phyloP scores from a whole-genome alignment of 805 yeast species.

The Teunomyces stri region DNA sequence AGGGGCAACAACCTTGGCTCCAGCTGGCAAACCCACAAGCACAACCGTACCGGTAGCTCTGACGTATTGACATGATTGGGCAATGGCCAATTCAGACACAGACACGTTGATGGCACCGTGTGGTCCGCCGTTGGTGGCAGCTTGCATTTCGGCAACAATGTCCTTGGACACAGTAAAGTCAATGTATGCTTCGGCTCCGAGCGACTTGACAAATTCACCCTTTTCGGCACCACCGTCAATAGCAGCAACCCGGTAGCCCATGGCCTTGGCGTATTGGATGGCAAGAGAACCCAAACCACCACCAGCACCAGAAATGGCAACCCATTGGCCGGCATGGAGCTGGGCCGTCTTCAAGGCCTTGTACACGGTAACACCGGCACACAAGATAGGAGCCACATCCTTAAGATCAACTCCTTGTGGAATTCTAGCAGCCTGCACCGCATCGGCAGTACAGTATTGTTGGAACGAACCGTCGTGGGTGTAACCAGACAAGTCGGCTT shows the following conservation, averaged over 20 bases:
- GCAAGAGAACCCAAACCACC: conserved; percentile 81
- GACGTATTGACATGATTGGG: conserved; percentile 42
- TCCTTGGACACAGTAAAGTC: conserved; percentile 45
- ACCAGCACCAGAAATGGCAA: conserved; percentile 74
- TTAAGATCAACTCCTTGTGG: conserved; percentile 56
- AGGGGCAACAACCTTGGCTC: conserved; percentile 39
- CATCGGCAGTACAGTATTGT: conserved; percentile 64
- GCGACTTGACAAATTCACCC: conserved; percentile 34
- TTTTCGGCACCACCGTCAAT: conserved; percentile 76
- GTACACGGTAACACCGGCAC: conserved; percentile 69
- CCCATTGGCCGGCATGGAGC: conserved; percentile 66
- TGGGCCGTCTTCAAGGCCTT: conserved; percentile 63
- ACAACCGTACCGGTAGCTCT: conserved; percentile 44
- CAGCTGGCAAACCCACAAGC: conserved; percentile 46
- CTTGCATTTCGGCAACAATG: conserved; percentile 51
- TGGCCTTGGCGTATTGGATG: conserved; percentile 70
- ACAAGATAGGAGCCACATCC: conserved; percentile 58
- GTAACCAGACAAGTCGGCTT: conserved; percentile 71
- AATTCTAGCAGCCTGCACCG: conserved; percentile 60
- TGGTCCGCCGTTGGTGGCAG: conserved; percentile 69
- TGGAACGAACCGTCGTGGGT: conserved; percentile 72
- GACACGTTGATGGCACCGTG: conserved; percentile 77
- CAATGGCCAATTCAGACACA: conserved; percentile 66
- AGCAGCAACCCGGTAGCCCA: conserved; percentile 67
- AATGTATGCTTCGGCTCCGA: conserved; percentile 27